Base-by-base conservation (phyloP, 1,284 basidiomycete genomes). In the Schizophyllum commune region DNA sequence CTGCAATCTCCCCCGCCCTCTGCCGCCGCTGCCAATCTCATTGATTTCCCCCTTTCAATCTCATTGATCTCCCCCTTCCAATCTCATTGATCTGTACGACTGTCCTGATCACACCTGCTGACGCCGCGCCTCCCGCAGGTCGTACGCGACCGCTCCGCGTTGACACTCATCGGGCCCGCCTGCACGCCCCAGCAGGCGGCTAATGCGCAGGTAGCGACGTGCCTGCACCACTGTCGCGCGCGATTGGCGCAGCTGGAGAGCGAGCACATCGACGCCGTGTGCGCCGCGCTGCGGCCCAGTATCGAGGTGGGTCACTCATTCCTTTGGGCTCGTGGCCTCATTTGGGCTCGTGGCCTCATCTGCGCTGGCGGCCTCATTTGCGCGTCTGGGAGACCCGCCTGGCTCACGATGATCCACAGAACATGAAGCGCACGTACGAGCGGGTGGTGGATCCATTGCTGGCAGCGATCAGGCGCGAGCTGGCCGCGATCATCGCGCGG, bases 171-270 rank as follows among this genome's bases (percentile, higher is more conserved):
- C 17, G 94, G 93, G 0, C 89, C 91, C 0, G 74, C 83, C 32
- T 88, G 91, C 0, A 93, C 91, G 0, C 80, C 87, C 2, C 88
- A 92, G 60, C 92, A 94, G 68, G 72, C 81, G 1, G 68, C 85
- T 60, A 97, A 97, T 67, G 87, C 84, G 1, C 85, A 88, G 65
- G 70, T 96, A 13, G 85, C 87, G 20, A 89, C 84, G 17, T 92
- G 85, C 68, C 70, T 96, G 54, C 93, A 93, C 69, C 85, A 93
- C 63, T 87, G 86, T 66, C 88, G 86, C 79, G 74, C 77, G 1
- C 84, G 88, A n/a, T 77, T 96, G 2, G 76, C 80, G 34, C 85
- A 83, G 60, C 77, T 94, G 3, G 79, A 84, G 58, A 81, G 83
- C 11, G 92, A 95, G 63, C 87, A 96, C 65, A 74, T 84, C 0